These are phyloP conservation scores for Arthroderma uncinatum DNA, from an alignment of 2,329 filamentous ascomycete genomes.

Conservation along the genomic window DNA sequence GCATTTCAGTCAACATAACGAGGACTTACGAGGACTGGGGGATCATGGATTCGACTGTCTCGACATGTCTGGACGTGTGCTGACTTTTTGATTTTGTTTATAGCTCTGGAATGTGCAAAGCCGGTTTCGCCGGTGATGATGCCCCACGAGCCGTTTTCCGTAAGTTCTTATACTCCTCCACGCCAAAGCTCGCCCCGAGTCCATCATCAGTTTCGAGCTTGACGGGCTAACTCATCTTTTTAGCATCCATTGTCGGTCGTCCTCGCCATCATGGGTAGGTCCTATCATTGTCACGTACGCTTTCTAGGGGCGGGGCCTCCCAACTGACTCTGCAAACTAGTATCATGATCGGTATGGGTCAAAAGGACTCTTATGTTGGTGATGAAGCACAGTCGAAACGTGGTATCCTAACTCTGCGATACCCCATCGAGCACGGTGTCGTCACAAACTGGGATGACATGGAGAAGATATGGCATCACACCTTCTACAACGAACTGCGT, in stretches of 20 bases:
- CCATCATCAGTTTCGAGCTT: background rate
- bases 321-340: conserved; percentile 47
- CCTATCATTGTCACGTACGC: background rate
- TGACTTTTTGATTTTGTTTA: conserved; percentile 17
- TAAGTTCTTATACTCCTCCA: conserved; percentile 52
- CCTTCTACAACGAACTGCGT: conserved; percentile 99
- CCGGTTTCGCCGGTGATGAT: conserved; percentile 99
- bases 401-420: conserved; percentile 99
- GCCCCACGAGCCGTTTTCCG: conserved; percentile 99
- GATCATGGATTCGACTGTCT: background rate
- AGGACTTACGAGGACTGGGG: background rate
- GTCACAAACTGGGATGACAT: conserved; percentile 99
- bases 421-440: conserved; percentile 99
- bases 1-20: background rate
- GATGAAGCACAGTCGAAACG: conserved; percentile 99
- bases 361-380: conserved; percentile 99
- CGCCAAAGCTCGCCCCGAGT: too few relatives aligned
- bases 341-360: conserved; percentile 99
- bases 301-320: too few relatives aligned
- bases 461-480: conserved; percentile 99
- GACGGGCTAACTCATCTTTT: conserved; percentile 8
- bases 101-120: conserved; percentile 99
- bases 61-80: background rate
- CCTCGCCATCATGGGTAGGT: conserved; percentile 96
- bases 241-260: conserved; percentile 98